Conservation (phyloP, 2,329 filamentous ascomycete genomes). For the Phyllachora maydis region DNA sequence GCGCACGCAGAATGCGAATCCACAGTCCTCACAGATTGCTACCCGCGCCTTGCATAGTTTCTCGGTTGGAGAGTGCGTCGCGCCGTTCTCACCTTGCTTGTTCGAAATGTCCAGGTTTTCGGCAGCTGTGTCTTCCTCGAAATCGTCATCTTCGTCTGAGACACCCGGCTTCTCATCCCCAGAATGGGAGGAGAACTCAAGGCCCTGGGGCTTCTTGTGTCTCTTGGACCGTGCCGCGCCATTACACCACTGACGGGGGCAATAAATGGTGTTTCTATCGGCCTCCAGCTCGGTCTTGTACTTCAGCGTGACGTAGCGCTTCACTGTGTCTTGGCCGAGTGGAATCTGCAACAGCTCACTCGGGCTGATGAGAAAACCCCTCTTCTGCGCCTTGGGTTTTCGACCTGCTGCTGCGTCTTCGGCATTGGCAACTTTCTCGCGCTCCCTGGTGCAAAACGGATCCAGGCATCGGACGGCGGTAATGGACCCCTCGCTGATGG, state of each 20-base stretch:
- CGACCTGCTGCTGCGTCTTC: too few species aligned
- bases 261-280: conserved; percentile 83
- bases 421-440: conserved; percentile 12
- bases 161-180: too few species aligned
- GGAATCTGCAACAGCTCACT: conserved; percentile 69
- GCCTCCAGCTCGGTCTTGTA: conserved; percentile 84
- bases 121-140: conserved; percentile 11
- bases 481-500: conserved; percentile 71
- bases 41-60: too few species aligned
- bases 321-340: conserved; percentile 48
- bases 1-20: conserved; percentile 65
- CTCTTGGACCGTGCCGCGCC: conserved; percentile 63
- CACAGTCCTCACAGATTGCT: conserved; percentile 73
- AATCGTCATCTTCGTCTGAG: conserved; percentile 31
- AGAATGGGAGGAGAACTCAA: too few species aligned
- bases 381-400: conserved; percentile 32
- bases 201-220: conserved; percentile 48
- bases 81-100: too few species aligned
- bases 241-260: conserved; percentile 81
- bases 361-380: conserved; percentile 51
- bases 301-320: conserved; percentile 75
- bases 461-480: conserved; percentile 60
- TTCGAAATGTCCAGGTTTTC: conserved; percentile 1
- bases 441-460: conserved; percentile 55
- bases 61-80: too few species aligned